Base-by-base conservation (phyloP, 2,329 filamentous ascomycete genomes). In the Colletotrichum filicis region DNA sequence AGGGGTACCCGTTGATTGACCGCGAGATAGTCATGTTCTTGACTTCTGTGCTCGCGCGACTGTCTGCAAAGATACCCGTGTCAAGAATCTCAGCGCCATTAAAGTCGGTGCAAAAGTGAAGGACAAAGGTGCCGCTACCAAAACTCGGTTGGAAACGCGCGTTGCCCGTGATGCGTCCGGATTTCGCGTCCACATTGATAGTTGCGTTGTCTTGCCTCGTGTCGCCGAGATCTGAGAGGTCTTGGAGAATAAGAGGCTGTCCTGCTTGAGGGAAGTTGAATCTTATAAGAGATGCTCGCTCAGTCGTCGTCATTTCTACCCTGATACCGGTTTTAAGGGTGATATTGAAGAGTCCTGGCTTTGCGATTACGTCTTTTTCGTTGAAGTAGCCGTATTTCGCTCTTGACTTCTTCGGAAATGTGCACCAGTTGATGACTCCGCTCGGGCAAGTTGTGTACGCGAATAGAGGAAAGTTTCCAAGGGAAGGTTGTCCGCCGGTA, bases 391-490 rank as follows among this genome's bases (percentile, higher is more conserved):
- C 86, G 70, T 82, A 83, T 1, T 73, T 76, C 62, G 60, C 83
- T 74, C 77, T 85, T 75, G 78, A 75, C 72, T 80, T 82, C 76
- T 89, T 89, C 12, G 88, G 87, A 77, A 90, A 94, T 14, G 83
- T 84, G 79, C 92, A 94, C 8, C 84, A 83, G 76, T 93, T 85
- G 66, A 94, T 81, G 52, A 91, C 87, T 73, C 93, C 89, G 16
- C 84, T 86, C 0, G 87, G 85, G 75, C 93, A 95, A 53, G 85
- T 84, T 4, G 88, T 82, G 74, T 93, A 92, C 0, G 92, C 87
- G 75, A 95, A 94, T 1, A 95, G 83, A 0, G 93, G 91, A 66
- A 95, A 95, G 78, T 94, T 94, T 16, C 92, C 93, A 19, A 94
- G 82, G 4, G 91, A 94, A 0, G 92, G 89, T 1, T 82, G 81